Percentiles rank a stretch among this genome's conserved stretches.
Evolutionary conservation across 306 rosid species (phyloP).

Genomic region (Begonia fuchsioides): DNA sequence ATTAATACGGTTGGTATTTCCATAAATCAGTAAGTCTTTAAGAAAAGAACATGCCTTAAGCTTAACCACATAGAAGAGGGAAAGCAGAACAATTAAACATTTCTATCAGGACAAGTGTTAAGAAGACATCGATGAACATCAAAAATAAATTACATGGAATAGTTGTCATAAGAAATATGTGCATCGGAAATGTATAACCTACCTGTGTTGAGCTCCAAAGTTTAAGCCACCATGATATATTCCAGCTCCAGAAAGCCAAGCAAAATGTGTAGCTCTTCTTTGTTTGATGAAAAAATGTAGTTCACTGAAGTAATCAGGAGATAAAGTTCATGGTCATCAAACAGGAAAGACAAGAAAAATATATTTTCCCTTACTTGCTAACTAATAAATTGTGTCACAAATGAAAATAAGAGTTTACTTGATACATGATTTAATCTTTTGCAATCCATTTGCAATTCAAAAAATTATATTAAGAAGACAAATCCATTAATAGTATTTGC

Average conservation of each 20-base stretch:
- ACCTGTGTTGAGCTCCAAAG: constrained; percentile 84
- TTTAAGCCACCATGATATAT: constrained; percentile 86
- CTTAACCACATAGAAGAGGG: background rate
- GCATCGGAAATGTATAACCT: constrained; percentile 9
- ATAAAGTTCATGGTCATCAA: constrained; percentile 7
- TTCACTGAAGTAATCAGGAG: constrained; percentile 47
- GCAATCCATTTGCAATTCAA: too few relatives aligned
- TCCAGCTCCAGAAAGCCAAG: constrained; percentile 99
- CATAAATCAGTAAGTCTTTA: constrained; percentile 7
- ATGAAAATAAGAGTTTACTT: too few relatives aligned
- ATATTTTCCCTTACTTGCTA: too few relatives aligned
- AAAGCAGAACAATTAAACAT: background rate
- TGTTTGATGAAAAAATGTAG: constrained; percentile 87
- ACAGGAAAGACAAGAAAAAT: background rate
- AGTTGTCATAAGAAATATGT: background rate
- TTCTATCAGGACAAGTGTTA: too few relatives aligned
- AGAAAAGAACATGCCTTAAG: constrained; percentile 19
- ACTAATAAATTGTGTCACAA: too few relatives aligned
- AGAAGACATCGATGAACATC: too few relatives aligned
- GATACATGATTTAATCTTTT: too few relatives aligned
- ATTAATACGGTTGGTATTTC: too few relatives aligned
- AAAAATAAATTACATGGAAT: background rate
- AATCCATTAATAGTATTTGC: constrained; percentile 22
- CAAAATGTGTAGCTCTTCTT: constrained; percentile 92
- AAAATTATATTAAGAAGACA: background rate